Percentiles rank a stretch among this genome's conserved stretches.
Evolutionary conservation across 768 basidiomycete species (phyloP).

Genomic region (Leccinum rimulosum): DNA sequence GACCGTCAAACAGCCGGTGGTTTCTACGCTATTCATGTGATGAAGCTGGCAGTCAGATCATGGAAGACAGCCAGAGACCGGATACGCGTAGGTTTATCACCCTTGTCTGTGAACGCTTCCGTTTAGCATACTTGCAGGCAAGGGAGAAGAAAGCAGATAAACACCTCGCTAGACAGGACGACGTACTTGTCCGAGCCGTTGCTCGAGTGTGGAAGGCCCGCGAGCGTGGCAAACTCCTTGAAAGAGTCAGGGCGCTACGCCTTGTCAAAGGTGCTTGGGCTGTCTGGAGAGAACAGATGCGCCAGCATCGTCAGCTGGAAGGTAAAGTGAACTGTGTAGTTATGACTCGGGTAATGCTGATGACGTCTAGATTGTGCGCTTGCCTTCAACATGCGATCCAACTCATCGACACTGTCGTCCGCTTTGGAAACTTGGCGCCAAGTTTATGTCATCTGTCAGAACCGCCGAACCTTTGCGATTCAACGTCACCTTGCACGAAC

Average conservation of each 20-base stretch:
- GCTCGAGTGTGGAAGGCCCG: constrained; percentile 67
- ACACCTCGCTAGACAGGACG: constrained; percentile 55
- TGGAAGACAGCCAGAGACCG: constrained; percentile 57
- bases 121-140: constrained; percentile 38
- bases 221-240: constrained; percentile 58
- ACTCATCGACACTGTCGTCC: constrained; percentile 37
- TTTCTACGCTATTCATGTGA: constrained; percentile 39
- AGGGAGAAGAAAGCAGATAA: constrained; percentile 57
- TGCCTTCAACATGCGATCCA: constrained; percentile 46
- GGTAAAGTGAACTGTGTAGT: constrained; percentile 35
- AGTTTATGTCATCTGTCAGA: constrained; percentile 42
- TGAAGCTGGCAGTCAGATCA: constrained; percentile 45
- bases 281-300: constrained; percentile 49
- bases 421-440: constrained; percentile 47
- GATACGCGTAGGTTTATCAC: constrained; percentile 43
- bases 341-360: constrained; percentile 9
- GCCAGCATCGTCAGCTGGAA: constrained; percentile 40
- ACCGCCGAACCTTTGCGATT: constrained; percentile 45
- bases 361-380: constrained; percentile 44
- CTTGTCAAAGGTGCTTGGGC: constrained; percentile 46
- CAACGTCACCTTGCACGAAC: constrained; percentile 33
- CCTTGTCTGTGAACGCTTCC: neutral
- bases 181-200: constrained; percentile 55
- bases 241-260: constrained; percentile 47
- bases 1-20: constrained; percentile 42